Conservation (phyloP, 805 yeast species). For the Brettanomyces custersianus region DNA sequence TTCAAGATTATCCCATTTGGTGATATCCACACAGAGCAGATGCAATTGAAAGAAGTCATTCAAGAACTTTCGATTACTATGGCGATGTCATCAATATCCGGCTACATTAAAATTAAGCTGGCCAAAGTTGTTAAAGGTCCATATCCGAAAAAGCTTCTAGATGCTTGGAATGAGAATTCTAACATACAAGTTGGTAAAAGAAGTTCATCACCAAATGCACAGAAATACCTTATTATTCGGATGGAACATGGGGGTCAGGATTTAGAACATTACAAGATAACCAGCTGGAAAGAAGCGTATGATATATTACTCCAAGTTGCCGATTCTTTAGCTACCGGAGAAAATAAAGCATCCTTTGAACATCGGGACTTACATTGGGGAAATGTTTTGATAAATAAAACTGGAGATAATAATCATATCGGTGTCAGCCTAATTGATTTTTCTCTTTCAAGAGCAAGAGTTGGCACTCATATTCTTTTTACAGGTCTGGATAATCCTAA, state of each 20-base stretch:
- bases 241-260: constrained; percentile 34
- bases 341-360: constrained; percentile 46
- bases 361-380: constrained; percentile 68
- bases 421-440: constrained; percentile 48
- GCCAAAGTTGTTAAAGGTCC: constrained; percentile 39
- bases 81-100: constrained; percentile 30
- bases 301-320: constrained; percentile 47
- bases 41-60: constrained; percentile 30
- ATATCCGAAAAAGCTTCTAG: constrained; percentile 5
- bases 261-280: constrained; percentile 33
- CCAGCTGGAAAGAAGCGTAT: constrained; percentile 29
- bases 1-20: constrained; percentile 49
- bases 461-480: constrained; percentile 27
- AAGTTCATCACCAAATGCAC: constrained; percentile 24
- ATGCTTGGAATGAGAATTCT: background rate
- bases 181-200: constrained; percentile 1
- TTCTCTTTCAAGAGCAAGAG: constrained; percentile 42
- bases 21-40: constrained; percentile 31
- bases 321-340: constrained; percentile 41
- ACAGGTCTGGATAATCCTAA: constrained; percentile 59
- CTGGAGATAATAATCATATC: constrained; percentile 5
- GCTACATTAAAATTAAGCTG: constrained; percentile 35
- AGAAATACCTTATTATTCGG: constrained; percentile 28
- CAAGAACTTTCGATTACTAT: constrained; percentile 39
- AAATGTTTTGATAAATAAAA: constrained; percentile 40